Evolutionary conservation across 805 yeast genomes (phyloP), one percentile per base, ranked within the genome.

Genomic region (Metschnikowia picachoensis): DNA sequence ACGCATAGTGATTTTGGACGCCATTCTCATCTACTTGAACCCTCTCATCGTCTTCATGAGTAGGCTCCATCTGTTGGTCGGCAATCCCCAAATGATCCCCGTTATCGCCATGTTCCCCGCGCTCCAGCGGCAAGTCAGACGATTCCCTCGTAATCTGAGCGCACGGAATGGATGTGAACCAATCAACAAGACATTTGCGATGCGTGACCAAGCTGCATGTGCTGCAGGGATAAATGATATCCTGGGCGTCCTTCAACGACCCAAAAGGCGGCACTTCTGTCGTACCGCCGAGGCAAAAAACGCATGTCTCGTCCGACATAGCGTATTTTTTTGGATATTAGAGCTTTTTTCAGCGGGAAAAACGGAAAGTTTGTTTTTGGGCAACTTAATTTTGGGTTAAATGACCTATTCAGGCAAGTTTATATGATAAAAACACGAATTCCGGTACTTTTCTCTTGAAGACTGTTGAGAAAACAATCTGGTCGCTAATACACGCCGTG

Each of bases 221-320:
- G 30, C 61, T 43, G 50, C 76, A 72, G 0, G 76, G 76, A 6
- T 52, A 50, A 17, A 70, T 50, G 36, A 72, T 53, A 43, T 66
- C 73, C 42, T 57, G 56, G 4, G 73, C 73, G 47, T 70, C 75
- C 13, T 49, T 39, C 12, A 59, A 40, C 2, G 55, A 48, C 1
- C 73, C 74, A 48, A 70, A 70, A 8, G 73, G 71, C 3, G 75
- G 75, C 3, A 67, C 49, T 25, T 71, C 76, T 11, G 62, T 53
- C 34, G 51, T 57, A n/a, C 64, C 72, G 11, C 74, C 74, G 4
- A 70, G 60, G 46, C 76, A 72, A 49, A 72, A 64, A 36, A 70
- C 60, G 43, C 74, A 68, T 8, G 57, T 47, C 13, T 51, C 57
- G 10, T 43, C 50, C 11, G 56, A 34, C 59, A 58, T 56, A 14